Base-by-base conservation (phyloP, 352 stramenopile species). In the Phytophthora palmivora region DNA sequence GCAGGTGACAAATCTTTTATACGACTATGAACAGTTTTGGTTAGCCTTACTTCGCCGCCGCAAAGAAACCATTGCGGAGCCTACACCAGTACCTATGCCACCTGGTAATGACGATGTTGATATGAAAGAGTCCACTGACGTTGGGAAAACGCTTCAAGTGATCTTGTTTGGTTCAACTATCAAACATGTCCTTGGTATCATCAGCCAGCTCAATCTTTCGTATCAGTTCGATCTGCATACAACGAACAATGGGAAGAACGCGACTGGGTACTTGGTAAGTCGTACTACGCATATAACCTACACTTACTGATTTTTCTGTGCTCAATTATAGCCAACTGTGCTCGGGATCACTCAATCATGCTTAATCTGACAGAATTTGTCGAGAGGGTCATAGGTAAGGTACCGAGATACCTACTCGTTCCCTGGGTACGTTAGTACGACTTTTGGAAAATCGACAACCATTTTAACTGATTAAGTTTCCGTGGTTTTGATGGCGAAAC, bases 301-400 rank as follows among this genome's bases (percentile, higher is more conserved):
- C 7, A 6, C 1, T 45, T 33, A 2, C 16, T 57, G 41, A 49
- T 18, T 36, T 21, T 32, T 7, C 21, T 52, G 51, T 16, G 30
- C 6, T 68, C 8, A 49, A 53, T 38, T 9, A 33, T 26, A 95
- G 87, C 87, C 84, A 11, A 72, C 55, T 19, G 67, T 92, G 2
- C 67, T 34, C 79, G 84, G 28, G 87, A 95, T 52, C 87, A 95
- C 58, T 87, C 81, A 0, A 92, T 93, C 36, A 80, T 93, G 74
- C 67, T 93, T 11, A 95, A 92, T 53, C 49, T 91, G 32, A 89
- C 84, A 6, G 84, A 92, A 54, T 91, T 93, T 60, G 43, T 88
- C 24, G 82, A 91, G 39, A 65, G 83, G 43, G 47, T 89, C 4
- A 16, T 89, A 3, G 69, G 70, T 15, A 76, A 72, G 37, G 21